Evolutionary conservation across 352 stramenopile species (phyloP), one percentile per base, ranked within the genome.

Genomic region (Globisporangium alternatum): DNA sequence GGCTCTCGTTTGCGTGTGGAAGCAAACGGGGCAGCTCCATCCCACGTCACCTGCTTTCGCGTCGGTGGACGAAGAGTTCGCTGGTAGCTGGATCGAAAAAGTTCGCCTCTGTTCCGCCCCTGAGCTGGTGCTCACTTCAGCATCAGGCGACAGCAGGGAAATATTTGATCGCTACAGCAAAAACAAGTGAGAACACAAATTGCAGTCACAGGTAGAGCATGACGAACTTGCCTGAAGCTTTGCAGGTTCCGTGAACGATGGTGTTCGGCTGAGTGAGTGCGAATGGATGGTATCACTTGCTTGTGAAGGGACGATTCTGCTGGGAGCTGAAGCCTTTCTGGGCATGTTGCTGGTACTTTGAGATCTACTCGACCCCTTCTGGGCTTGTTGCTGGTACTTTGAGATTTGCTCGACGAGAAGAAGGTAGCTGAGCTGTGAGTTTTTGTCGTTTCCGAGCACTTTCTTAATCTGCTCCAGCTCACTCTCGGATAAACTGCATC

Each of bases 1-100:
- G 0, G 66, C 30, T 44, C 66, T 77, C 25, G 75, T 89, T 59
- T 94, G 86, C 5, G 69, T 80, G 62, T 90, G 83, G 33, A 90
- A 83, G 49, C 86, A 94, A 25, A 94, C 76, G 7, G 78, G 70
- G 22, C 86, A 94, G 35, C 60, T 80, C 86, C 86, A 94, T 2
- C 57, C 43, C 9, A 43, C 19, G 15, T 35, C 19, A 48, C 10
- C 17, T 30, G 44, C 12, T 48, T 28, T 58, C 19, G 15, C n/a
- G 7, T 25, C 39, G 3, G 9, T 41, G 39, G 41, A n/a, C 3
- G 35, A 30, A 53, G 15, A 44, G 21, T 28, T 13, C 21, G 41
- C 28, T 15, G 28, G 17, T 41, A 8, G 17, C 22, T 39, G 30
- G 19, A 33, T 28, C 19, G 22, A 31, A 28, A n/a, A 44, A 0